Conservation (phyloP, 2,329 filamentous ascomycete genomes). For the Coniochaeta ligniaria region DNA sequence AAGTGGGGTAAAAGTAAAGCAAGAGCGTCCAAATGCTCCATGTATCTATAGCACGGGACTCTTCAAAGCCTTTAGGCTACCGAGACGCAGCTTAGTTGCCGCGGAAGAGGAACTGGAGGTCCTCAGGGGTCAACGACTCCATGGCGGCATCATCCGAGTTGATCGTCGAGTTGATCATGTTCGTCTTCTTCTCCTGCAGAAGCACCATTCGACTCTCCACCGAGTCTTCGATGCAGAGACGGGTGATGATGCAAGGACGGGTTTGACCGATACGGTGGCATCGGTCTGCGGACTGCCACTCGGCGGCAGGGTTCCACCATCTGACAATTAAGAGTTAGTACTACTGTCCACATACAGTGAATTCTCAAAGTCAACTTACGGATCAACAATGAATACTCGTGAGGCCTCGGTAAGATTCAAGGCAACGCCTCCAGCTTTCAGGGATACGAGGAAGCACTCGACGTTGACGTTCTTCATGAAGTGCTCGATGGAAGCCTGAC, state of each 20-base stretch:
- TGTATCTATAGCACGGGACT: not conserved
- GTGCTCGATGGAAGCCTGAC: conserved; percentile 88
- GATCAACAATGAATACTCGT: conserved; percentile 91
- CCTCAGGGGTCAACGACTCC: conserved; percentile 82
- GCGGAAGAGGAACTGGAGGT: conserved; percentile 95
- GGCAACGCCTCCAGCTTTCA: conserved; percentile 94
- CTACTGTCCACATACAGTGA: not conserved
- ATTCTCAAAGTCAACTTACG: conserved; percentile 50
- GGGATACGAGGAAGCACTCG: conserved; percentile 90
- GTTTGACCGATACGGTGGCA: conserved; percentile 94
- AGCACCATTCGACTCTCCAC: conserved; percentile 94
- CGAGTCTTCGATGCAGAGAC: conserved; percentile 92
- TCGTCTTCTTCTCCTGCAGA: conserved; percentile 97
- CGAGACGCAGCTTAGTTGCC: conserved; percentile 32
- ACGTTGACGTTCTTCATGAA: conserved; percentile 95
- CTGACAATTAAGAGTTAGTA: conserved; percentile 33
- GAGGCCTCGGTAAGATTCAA: conserved; percentile 93
- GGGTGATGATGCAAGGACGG: conserved; percentile 87
- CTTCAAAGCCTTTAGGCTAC: not conserved
- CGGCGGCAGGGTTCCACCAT: conserved; percentile 99
- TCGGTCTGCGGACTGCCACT: conserved; percentile 95
- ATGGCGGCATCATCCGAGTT: conserved; percentile 88
- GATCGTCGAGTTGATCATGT: conserved; percentile 95
- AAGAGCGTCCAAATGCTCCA: not conserved
- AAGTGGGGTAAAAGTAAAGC: not conserved